Conservation (phyloP, 1,139 yeast species). For the Debaryomyces fabryi region DNA sequence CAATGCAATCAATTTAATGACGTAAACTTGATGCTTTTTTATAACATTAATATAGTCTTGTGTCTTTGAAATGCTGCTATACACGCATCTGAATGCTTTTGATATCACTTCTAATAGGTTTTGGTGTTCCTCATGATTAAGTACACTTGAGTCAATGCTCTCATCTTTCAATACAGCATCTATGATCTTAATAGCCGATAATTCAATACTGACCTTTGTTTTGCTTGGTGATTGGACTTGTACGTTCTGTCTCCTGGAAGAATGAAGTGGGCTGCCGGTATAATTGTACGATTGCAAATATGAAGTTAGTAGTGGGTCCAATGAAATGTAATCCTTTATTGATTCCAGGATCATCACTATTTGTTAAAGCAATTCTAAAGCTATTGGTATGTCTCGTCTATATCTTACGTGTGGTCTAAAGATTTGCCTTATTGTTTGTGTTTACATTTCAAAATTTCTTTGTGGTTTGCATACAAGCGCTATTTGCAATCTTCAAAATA, state of each 20-base stretch:
- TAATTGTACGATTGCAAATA: conserved; percentile 8
- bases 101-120: conserved; percentile 13
- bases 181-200: conserved; percentile 12
- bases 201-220: conserved; percentile 15
- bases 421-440: conserved; percentile 5
- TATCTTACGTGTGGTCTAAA: background rate
- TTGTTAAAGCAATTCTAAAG: background rate
- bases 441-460: conserved; percentile 6
- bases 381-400: background rate
- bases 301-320: conserved; percentile 10
- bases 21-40: conserved; percentile 33
- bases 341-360: conserved; percentile 6
- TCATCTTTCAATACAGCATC: conserved; percentile 5
- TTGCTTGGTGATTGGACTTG: conserved; percentile 8
- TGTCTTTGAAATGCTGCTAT: conserved; percentile 14
- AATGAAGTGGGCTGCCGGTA: conserved; percentile 12
- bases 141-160: background rate
- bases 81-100: conserved; percentile 23
- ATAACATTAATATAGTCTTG: conserved; percentile 15
- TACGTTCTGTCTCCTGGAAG: conserved; percentile 15
- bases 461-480: conserved; percentile 5
- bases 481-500: background rate
- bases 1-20: conserved; percentile 30
- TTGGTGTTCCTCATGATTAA: conserved; percentile 6
- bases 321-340: conserved; percentile 1